Conservation (phyloP, 495 filamentous ascomycete genomes). For the Pyrenula aspistea region DNA sequence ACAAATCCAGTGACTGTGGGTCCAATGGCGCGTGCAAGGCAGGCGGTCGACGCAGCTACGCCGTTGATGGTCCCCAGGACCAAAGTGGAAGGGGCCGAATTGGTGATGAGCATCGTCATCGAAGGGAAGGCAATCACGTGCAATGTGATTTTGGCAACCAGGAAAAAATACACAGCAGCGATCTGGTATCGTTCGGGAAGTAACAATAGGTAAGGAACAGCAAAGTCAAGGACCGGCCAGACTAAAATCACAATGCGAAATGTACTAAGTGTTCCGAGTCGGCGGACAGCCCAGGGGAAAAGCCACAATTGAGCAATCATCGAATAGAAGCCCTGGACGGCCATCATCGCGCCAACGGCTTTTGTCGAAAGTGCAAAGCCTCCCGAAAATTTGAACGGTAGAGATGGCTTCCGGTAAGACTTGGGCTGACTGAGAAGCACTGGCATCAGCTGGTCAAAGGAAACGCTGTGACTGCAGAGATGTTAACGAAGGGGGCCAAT, state of each 20-base stretch:
- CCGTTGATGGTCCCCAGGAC: conserved; percentile 88
- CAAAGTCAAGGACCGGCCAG: conserved; percentile 83
- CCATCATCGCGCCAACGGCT: conserved; percentile 74
- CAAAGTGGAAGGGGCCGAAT: conserved; percentile 66
- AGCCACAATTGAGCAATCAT: conserved; percentile 73
- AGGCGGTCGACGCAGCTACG: conserved; percentile 81
- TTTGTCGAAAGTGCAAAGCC: conserved; percentile 74
- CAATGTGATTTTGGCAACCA: conserved; percentile 83
- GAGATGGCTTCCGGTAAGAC: conserved; percentile 37
- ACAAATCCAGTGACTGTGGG: conserved; percentile 79
- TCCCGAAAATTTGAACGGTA: conserved; percentile 81
- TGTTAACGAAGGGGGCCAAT: conserved; percentile 1
- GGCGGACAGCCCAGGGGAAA: conserved; percentile 60
- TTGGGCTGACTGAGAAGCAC: conserved; percentile 74
- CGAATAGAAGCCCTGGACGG: conserved; percentile 81
- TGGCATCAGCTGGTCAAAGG: conserved; percentile 86
- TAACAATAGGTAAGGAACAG: conserved; percentile 80
- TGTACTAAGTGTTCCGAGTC: conserved; percentile 62
- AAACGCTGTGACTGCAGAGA: conserved; percentile 68
- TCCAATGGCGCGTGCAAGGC: conserved; percentile 73
- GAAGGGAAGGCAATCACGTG: conserved; percentile 78
- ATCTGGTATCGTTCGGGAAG: conserved; percentile 60
- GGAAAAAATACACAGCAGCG: conserved; percentile 56
- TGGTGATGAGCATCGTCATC: conserved; percentile 71
- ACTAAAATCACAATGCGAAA: conserved; percentile 68